Conservation (phyloP, 257 asterid genomes). For the Fraxinus quadrangulata region DNA sequence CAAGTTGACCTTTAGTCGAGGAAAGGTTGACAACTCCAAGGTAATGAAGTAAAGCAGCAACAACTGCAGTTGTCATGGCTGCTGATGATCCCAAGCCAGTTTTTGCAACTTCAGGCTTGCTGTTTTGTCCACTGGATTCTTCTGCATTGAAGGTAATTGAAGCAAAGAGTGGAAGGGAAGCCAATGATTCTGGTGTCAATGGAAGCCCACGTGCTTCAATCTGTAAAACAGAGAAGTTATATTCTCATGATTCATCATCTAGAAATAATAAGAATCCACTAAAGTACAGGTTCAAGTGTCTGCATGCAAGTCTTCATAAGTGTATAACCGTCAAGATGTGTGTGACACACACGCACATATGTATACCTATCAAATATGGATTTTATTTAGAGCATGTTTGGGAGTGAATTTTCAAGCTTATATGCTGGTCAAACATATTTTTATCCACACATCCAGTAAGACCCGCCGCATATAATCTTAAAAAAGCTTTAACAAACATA, state of each 20-base stretch:
- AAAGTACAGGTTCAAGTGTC: too few relatives aligned
- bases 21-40: slow-evolving; percentile 85
- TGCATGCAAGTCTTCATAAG: too few relatives aligned
- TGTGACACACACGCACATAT: too few relatives aligned
- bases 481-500: too few relatives aligned
- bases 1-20: slow-evolving; percentile 35
- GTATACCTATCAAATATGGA: not conserved
- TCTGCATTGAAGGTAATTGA: slow-evolving; percentile 85
- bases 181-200: slow-evolving; percentile 85
- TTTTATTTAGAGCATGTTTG: too few relatives aligned
- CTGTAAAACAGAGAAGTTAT: slow-evolving; percentile 38
- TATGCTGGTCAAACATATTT: too few relatives aligned
- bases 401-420: too few relatives aligned
- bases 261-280: not conserved
- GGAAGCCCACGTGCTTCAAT: slow-evolving; percentile 91
- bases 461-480: too few relatives aligned
- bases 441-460: too few relatives aligned
- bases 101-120: slow-evolving; percentile 98
- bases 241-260: not conserved
- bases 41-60: slow-evolving; percentile 84
- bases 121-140: slow-evolving; percentile 58
- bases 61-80: slow-evolving; percentile 99
- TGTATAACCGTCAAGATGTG: too few relatives aligned
- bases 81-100: slow-evolving; percentile 99
- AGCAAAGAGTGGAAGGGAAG: slow-evolving; percentile 85